These are phyloP conservation scores for Plasmodium sp. DNA, from an alignment of 169 alveolate species.

Conservation along the genomic window DNA sequence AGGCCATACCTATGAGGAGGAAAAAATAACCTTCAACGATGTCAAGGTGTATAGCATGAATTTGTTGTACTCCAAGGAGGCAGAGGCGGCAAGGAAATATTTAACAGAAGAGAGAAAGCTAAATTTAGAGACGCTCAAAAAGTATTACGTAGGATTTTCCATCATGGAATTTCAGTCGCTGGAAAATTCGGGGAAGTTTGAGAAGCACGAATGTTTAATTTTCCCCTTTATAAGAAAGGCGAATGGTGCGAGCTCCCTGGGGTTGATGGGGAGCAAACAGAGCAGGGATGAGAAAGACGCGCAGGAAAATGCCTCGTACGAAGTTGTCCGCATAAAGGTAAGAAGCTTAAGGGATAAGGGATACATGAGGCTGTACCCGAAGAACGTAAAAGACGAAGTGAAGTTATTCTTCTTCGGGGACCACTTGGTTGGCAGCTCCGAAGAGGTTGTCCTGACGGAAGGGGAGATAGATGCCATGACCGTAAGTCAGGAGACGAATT, in stretches of 20 bases:
- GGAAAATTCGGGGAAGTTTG: slow-evolving; percentile 67
- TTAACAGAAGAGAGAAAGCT: slow-evolving; percentile 88
- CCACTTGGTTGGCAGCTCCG: slow-evolving; percentile 81
- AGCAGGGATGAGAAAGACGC: slow-evolving; percentile 9
- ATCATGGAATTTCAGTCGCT: slow-evolving; percentile 64
- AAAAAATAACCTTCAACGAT: slow-evolving; percentile 73
- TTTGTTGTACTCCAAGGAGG: slow-evolving; percentile 76
- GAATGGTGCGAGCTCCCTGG: background rate
- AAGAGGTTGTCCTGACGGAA: slow-evolving; percentile 93
- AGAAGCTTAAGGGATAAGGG: slow-evolving; percentile 88
- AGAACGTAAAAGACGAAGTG: slow-evolving; percentile 92
- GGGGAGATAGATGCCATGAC: slow-evolving; percentile 98
- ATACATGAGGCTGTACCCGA: slow-evolving; percentile 89
- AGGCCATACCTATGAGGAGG: slow-evolving; percentile 53
- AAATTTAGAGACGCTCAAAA: slow-evolving; percentile 81
- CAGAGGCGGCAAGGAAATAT: slow-evolving; percentile 84
- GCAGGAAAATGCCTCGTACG: background rate
- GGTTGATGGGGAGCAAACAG: background rate
- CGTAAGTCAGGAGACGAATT: slow-evolving; percentile 92
- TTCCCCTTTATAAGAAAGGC: slow-evolving; percentile 61
- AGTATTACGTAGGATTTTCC: slow-evolving; percentile 90
- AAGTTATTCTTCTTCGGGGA: slow-evolving; percentile 89
- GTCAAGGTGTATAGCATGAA: slow-evolving; percentile 80
- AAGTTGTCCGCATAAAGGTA: slow-evolving; percentile 80
- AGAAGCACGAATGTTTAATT: slow-evolving; percentile 66